These are phyloP conservation scores for Psilocybe azurescens DNA, from an alignment of 768 basidiomycete genomes.

Conservation along the genomic window DNA sequence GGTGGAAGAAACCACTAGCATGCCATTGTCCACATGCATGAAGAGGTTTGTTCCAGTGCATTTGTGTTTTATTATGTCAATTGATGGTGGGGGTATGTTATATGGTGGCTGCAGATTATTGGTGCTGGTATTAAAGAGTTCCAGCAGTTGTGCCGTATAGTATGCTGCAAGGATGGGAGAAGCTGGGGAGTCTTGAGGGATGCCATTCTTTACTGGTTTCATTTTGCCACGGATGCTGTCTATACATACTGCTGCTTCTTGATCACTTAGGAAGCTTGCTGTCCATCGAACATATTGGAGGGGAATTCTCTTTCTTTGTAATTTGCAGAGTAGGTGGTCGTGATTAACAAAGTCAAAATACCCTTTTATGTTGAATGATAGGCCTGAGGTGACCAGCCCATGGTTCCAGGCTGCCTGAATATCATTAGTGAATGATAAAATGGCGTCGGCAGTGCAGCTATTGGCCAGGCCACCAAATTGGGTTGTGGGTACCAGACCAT, in stretches of 20 bases:
- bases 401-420: conserved; percentile 23
- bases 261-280: conserved; percentile 28
- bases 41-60: conserved; percentile 26
- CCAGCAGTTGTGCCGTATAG: too few species aligned
- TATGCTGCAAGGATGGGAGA: too few species aligned
- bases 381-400: conserved; percentile 17
- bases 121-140: too few species aligned
- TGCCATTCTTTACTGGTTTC: conserved; percentile 6
- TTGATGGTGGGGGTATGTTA: too few species aligned
- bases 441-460: conserved; percentile 22
- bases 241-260: conserved; percentile 28
- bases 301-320: conserved; percentile 24
- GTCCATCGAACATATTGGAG: not conserved
- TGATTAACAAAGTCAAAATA: conserved; percentile 35
- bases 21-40: conserved; percentile 33
- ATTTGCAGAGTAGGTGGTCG: conserved; percentile 25
- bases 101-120: too few species aligned
- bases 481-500: conserved; percentile 27
- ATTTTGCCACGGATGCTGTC: conserved; percentile 28
- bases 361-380: conserved; percentile 34
- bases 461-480: conserved; percentile 24
- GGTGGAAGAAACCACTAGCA: conserved; percentile 28
- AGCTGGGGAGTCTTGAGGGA: too few species aligned
- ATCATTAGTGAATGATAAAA: conserved; percentile 29
- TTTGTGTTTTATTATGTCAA: not conserved